These are phyloP conservation scores for Camellia granthamiana DNA, from an alignment of 148 eudicot genomes.

Conservation along the genomic window DNA sequence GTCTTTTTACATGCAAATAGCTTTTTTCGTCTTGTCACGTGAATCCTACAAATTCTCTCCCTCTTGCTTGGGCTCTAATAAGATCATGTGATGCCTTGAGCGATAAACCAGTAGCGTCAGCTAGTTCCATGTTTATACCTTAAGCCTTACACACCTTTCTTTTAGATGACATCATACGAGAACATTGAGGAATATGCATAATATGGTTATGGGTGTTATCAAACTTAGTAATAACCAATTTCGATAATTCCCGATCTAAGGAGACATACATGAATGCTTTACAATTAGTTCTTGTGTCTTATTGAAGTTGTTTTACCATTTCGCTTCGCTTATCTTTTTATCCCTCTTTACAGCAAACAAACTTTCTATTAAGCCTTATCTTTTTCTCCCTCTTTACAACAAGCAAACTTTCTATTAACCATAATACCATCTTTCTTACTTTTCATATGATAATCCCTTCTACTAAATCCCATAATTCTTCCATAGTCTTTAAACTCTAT, in stretches of 20 bases:
- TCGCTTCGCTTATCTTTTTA: background rate
- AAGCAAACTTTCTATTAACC: too few relatives aligned
- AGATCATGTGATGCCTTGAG: background rate
- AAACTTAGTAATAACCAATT: background rate
- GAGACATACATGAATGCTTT: background rate
- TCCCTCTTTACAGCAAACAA: background rate
- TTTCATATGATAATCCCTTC: too few relatives aligned
- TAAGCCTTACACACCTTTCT: background rate
- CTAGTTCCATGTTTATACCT: background rate
- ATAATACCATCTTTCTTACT: too few relatives aligned
- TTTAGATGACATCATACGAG: background rate
- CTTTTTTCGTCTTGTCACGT: background rate
- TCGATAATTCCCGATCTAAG: background rate
- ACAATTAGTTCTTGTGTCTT: background rate
- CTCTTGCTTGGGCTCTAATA: background rate
- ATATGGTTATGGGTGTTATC: background rate
- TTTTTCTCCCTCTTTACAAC: too few relatives aligned
- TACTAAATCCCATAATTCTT: too few relatives aligned
- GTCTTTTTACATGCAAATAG: background rate
- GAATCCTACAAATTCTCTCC: background rate
- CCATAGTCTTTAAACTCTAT: too few relatives aligned
- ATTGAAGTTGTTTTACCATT: background rate
- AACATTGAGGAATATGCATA: background rate
- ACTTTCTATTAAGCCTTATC: too few relatives aligned
- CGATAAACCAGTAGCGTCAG: background rate